Evolutionary conservation across 805 yeast genomes (phyloP), one percentile per base, ranked within the genome.

Genomic region (Wickerhamiella vanderwaltii): DNA sequence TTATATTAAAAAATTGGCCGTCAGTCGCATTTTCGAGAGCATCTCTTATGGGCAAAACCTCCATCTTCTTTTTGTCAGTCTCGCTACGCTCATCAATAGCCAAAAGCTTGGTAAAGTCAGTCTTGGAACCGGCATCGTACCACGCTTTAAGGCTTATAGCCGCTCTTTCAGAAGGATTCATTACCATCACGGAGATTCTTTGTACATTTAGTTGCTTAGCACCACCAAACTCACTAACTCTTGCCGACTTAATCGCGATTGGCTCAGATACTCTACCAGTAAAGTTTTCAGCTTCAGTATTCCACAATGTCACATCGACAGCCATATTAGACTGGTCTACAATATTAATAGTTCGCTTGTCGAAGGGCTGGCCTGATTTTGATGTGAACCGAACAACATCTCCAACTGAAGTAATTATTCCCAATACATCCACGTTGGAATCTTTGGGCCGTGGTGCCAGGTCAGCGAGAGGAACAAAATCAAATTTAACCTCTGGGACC

Each of bases 191-290:
- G 16, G 95, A 86, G 9, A 83, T 71, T 46, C 79, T 84, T 18
- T 87, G 76, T 59, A 86, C 71, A 1, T 94, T 79, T 50, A 91
- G 66, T 11, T 83, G 71, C 56, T 88, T 77, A 19, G 96, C 96
- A 45, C 79, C 78, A 25, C 16, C 37, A 59, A 84, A 91, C 57
- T 87, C 96, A 44, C 79, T 76, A 25, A 88, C 82, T 56, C 83
- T 79, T 37, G 82, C 88, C 44, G 94, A 95, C 64, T 88, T 88
- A 52, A 87, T 68, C 1, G 95, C 97, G 30, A 91, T 67, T n/a
- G 88, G 86, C 0, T 91, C 72, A 26, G 56, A 61, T 2, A 31
- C 43, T 6, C 46, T 34, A 15, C 88, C 94, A 46, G 64, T 67
- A 55, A 91, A 91, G 38, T 81, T 85, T 17, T 76, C 60, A 3